Conservation (phyloP, 257 asterid genomes). For the Coffea canephora region DNA sequence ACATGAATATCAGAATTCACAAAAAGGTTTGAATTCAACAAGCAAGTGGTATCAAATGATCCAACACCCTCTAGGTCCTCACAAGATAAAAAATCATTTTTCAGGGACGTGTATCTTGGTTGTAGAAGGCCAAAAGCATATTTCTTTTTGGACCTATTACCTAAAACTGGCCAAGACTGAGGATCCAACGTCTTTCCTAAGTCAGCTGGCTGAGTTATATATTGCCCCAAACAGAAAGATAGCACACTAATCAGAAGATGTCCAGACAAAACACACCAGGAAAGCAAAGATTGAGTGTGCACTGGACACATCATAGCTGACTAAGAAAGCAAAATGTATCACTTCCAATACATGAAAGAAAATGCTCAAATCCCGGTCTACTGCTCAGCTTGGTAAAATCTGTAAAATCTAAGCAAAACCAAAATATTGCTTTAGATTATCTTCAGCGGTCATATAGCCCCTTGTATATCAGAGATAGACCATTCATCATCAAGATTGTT, state of each 20-base stretch:
- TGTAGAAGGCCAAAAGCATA: conserved; percentile 18
- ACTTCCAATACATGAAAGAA: conserved; percentile 35
- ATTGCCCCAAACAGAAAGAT: conserved; percentile 36
- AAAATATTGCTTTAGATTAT: neutral
- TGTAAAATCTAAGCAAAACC: neutral
- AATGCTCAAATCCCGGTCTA: neutral
- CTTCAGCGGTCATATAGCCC: neutral
- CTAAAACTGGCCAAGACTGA: conserved; percentile 25
- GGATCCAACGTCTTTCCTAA: conserved; percentile 30
- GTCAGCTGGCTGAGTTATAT: conserved; percentile 26
- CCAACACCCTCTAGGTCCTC: conserved; percentile 92
- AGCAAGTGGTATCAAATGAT: conserved; percentile 75
- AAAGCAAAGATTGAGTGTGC: conserved; percentile 37
- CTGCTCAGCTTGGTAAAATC: neutral
- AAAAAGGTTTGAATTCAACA: conserved; percentile 50
- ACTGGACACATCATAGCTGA: conserved; percentile 61
- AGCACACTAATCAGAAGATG: conserved; percentile 39
- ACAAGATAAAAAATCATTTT: conserved; percentile 51
- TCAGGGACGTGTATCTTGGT: conserved; percentile 21
- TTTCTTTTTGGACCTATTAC: conserved; percentile 28
- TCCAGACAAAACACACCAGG: conserved; percentile 65
- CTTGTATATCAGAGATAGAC: neutral
- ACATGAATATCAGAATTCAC: conserved; percentile 52
- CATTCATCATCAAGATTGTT: neutral
- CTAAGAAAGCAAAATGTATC: conserved; percentile 19